phyloP scores from a whole-genome alignment of 441 rosid species.

The Brassica balearica region DNA sequence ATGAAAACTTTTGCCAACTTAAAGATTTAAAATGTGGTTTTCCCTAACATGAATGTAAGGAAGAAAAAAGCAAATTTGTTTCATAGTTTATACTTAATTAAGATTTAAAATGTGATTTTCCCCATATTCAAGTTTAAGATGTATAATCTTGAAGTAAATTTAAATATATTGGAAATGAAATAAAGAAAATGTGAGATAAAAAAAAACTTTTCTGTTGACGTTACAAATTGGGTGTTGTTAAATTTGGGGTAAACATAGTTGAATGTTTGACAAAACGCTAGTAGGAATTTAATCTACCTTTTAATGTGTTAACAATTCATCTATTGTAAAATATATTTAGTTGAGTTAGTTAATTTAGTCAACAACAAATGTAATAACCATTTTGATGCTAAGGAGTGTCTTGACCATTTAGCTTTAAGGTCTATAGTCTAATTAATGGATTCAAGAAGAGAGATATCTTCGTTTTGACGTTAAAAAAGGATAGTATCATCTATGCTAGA shows the following conservation, averaged over 20 bases:
- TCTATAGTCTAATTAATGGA: slow-evolving; percentile 4
- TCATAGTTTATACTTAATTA: neutral
- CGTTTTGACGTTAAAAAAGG: no score
- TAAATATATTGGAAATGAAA: slow-evolving; percentile 12
- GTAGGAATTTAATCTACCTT: slow-evolving; percentile 21
- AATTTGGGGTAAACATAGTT: slow-evolving; percentile 46
- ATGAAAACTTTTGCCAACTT: no score
- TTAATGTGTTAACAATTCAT: slow-evolving; percentile 28
- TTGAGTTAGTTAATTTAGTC: slow-evolving; percentile 35
- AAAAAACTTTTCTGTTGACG: slow-evolving; percentile 21
- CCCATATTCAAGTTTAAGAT: slow-evolving; percentile 1
- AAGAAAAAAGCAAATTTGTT: neutral
- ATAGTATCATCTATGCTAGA: neutral
- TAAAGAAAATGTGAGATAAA: slow-evolving; percentile 24
- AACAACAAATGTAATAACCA: slow-evolving; percentile 29
- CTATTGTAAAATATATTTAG: slow-evolving; percentile 10
- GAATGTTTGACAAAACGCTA: slow-evolving; percentile 43
- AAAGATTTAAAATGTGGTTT: no score
- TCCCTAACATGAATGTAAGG: no score
- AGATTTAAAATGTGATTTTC: neutral
- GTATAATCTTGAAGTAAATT: neutral
- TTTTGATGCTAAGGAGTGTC: slow-evolving; percentile 18
- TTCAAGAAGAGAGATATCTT: neutral
- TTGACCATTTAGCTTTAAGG: slow-evolving; percentile 32
- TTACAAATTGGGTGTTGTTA: slow-evolving; percentile 41